Evolutionary conservation across 1,284 basidiomycete genomes (phyloP).

Genomic region (Wolfiporia cocos): DNA sequence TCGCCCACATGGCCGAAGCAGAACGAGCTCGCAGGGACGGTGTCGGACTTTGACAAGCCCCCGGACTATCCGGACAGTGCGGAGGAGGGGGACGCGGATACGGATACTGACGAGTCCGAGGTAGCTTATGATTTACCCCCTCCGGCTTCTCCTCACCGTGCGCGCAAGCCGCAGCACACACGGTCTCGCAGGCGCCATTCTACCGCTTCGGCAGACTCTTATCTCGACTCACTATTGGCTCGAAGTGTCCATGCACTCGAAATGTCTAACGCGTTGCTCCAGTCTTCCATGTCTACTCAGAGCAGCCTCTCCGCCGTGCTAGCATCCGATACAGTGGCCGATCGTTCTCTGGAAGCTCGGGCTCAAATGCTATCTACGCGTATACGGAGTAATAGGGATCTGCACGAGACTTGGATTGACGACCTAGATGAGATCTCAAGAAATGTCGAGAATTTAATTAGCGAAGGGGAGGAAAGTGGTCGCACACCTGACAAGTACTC

Average conservation of each 20-base stretch:
- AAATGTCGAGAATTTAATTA: constrained; percentile 52
- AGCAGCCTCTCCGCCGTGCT: constrained; percentile 47
- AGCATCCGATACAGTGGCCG: constrained; percentile 30
- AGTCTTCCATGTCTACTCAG: constrained; percentile 66
- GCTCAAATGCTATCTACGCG: constrained; percentile 44
- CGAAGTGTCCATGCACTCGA: constrained; percentile 78
- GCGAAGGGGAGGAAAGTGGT: constrained; percentile 17
- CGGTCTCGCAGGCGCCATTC: constrained; percentile 7
- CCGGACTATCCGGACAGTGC: constrained; percentile 73
- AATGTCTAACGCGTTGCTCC: constrained; percentile 71
- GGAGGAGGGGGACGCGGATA: constrained; percentile 71
- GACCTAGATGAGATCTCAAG: constrained; percentile 52
- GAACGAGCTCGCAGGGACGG: constrained; percentile 16
- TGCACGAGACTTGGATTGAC: constrained; percentile 54
- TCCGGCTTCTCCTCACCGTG: constrained; percentile 16
- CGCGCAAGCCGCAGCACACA: constrained; percentile 13
- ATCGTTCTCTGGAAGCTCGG: constrained; percentile 37
- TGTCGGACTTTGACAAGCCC: constrained; percentile 48
- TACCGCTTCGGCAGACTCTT: constrained; percentile 30
- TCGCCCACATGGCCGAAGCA: constrained; percentile 29
- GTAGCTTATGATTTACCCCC: constrained; percentile 18
- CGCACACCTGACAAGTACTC: constrained; percentile 1
- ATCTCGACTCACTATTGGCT: constrained; percentile 69
- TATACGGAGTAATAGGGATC: constrained; percentile 36
- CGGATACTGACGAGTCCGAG: constrained; percentile 29